These are phyloP conservation scores for Lenwebbia sp. DNA, from an alignment of 345 rosid genomes.

Conservation along the genomic window DNA sequence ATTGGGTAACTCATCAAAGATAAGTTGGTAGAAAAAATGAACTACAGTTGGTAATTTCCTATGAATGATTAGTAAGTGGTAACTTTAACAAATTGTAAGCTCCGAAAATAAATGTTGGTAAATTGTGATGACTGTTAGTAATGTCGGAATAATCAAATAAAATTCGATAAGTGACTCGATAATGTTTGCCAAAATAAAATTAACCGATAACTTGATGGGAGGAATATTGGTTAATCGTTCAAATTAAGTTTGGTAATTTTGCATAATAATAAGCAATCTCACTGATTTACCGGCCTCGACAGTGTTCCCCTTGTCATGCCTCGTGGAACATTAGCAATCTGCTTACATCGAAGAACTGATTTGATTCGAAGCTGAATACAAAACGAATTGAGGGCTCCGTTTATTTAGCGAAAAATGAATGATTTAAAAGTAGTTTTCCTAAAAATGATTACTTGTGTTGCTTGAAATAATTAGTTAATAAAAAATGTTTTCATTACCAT, in stretches of 20 bases:
- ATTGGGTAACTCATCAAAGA: not conserved
- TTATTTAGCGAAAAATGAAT: not conserved
- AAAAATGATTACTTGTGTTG: rapidly evolving
- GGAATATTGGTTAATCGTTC: not conserved
- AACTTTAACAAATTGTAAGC: not conserved
- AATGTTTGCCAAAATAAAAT: not conserved
- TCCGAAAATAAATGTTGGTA: not conserved
- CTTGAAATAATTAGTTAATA: not conserved
- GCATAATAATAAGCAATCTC: not conserved
- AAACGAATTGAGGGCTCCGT: not conserved
- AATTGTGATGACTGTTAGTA: not conserved
- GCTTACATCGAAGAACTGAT: not conserved
- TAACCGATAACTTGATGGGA: not conserved
- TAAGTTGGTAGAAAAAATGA: not conserved
- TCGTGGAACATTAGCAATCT: not conserved
- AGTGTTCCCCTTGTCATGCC: not conserved
- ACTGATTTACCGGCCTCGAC: not conserved
- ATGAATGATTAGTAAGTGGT: not conserved
- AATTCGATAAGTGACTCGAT: not conserved
- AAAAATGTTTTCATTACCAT: rapidly evolving
- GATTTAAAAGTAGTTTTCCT: not conserved
- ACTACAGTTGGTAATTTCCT: not conserved
- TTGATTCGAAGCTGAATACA: not conserved
- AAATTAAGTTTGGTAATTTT: not conserved
- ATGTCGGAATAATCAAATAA: not conserved